These are phyloP conservation scores for Aspergillus ellipticus DNA, from an alignment of 495 filamentous ascomycete species.

Conservation along the genomic window DNA sequence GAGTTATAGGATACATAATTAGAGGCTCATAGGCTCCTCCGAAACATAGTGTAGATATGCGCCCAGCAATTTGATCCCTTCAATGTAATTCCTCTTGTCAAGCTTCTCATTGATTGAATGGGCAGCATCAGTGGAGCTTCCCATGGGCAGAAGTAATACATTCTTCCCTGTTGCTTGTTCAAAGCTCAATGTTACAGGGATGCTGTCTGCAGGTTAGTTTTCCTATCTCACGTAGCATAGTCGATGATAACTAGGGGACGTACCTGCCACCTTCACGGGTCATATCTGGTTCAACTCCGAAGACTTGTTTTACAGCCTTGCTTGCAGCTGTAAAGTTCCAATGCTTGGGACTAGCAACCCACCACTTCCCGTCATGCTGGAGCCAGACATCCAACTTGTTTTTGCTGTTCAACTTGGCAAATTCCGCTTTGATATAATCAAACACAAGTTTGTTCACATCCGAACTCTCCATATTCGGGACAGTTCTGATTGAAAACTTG, in stretches of 20 bases:
- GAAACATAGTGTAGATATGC: conserved; percentile 97
- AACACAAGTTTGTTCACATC: conserved; percentile 81
- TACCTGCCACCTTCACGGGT: conserved; percentile 92
- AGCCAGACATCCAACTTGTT: conserved; percentile 79
- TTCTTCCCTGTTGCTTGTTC: conserved; percentile 99
- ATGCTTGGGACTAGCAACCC: conserved; percentile 93
- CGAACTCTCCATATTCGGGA: conserved; percentile 93
- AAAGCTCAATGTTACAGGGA: conserved; percentile 94
- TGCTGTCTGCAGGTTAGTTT: conserved; percentile 49
- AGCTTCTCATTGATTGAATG: conserved; percentile 99
- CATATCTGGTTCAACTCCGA: conserved; percentile 87
- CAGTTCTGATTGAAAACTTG: conserved; percentile 97
- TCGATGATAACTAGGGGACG: conserved; percentile 19
- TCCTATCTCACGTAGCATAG: neutral
- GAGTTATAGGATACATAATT: neutral
- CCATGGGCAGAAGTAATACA: conserved; percentile 92
- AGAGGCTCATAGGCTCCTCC: conserved; percentile 63
- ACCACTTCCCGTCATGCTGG: conserved; percentile 94
- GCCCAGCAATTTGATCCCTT: conserved; percentile 93
- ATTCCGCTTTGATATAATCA: conserved; percentile 72
- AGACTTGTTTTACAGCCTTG: conserved; percentile 91
- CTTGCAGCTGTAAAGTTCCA: conserved; percentile 95
- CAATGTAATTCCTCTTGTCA: conserved; percentile 94
- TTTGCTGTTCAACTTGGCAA: conserved; percentile 81
- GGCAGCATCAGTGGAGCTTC: conserved; percentile 90